Percentiles rank a stretch among this genome's conserved stretches.
Evolutionary conservation across 371 early-diverging fungal genomes (phyloP).

Genomic region (Chytridium lagenaria): DNA sequence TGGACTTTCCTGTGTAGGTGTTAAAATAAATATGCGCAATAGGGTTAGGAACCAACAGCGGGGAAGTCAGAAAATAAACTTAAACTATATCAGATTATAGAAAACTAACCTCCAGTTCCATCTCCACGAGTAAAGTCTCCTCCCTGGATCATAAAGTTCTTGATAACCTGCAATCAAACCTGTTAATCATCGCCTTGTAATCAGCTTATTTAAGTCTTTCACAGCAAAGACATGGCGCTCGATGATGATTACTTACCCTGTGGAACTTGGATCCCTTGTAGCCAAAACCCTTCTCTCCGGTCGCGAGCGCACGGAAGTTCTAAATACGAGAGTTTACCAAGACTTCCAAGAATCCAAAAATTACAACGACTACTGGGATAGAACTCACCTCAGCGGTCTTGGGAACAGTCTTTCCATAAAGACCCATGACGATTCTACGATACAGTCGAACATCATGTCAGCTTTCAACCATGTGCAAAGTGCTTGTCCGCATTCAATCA

Average conservation of each 20-base stretch:
- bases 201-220: neutral
- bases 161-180: slow-evolving; percentile 23
- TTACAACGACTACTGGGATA: neutral
- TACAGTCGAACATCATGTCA: neutral
- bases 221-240: neutral
- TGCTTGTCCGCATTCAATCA: too few species aligned
- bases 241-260: slow-evolving; percentile 68
- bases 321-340: slow-evolving; percentile 36
- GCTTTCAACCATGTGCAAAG: too few species aligned
- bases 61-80: too few species aligned
- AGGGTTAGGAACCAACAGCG: too few species aligned
- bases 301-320: slow-evolving; percentile 88
- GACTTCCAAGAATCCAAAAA: neutral
- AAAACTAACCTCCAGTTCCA: too few species aligned
- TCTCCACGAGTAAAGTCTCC: slow-evolving; percentile 62
- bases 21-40: too few species aligned
- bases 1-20: slow-evolving; percentile 79
- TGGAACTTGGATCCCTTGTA: slow-evolving; percentile 87
- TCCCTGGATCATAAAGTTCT: slow-evolving; percentile 86
- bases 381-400: slow-evolving; percentile 72
- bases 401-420: slow-evolving; percentile 70
- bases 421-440: slow-evolving; percentile 27
- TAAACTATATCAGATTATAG: too few species aligned
- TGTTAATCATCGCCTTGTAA: too few species aligned
- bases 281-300: too few species aligned